Conservation (phyloP, 148 eudicot genomes). For the Vaccinium corymbosum region DNA sequence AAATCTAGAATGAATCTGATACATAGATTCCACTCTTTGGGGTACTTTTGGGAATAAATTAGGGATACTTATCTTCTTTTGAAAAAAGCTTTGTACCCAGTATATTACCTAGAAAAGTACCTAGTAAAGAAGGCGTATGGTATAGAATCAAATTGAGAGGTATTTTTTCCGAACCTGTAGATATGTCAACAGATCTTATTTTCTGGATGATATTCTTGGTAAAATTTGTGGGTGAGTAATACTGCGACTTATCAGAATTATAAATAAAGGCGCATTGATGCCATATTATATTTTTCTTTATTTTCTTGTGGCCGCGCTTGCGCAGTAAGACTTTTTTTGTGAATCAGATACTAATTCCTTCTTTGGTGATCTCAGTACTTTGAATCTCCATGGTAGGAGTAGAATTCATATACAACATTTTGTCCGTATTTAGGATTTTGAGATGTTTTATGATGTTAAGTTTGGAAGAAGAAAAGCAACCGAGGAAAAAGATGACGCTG, state of each 20-base stretch:
- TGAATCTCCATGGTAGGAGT: not conserved
- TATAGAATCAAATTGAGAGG: not conserved
- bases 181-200: not conserved
- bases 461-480: slow-evolving; percentile 86
- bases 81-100: not conserved
- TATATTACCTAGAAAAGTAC: not conserved
- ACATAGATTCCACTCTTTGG: not conserved
- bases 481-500: slow-evolving; percentile 27
- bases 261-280: not conserved
- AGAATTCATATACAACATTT: slow-evolving; percentile 30
- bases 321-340: not conserved
- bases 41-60: not conserved
- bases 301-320: not conserved
- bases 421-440: slow-evolving; percentile 63
- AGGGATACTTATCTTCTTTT: not conserved
- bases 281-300: not conserved
- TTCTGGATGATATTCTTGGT: not conserved
- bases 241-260: not conserved
- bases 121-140: not conserved
- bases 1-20: not conserved
- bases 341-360: not conserved
- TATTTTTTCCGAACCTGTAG: not conserved
- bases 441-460: slow-evolving; percentile 90
- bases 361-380: slow-evolving; percentile 6
- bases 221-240: not conserved